Evolutionary conservation across 306 rosid species (phyloP), one percentile per base, ranked within the genome.

Genomic region (Casuarina cunninghamiana): DNA sequence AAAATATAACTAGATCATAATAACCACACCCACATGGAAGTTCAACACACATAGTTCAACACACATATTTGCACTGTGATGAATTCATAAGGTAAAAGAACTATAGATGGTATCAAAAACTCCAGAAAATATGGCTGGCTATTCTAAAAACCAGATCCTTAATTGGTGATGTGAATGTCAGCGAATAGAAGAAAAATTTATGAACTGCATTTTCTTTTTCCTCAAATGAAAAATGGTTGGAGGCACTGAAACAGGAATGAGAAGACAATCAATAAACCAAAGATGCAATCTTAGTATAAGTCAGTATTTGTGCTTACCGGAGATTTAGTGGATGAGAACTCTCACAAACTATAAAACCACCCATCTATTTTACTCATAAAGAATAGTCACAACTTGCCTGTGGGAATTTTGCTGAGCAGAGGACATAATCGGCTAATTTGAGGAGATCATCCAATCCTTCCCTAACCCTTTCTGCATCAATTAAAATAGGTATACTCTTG

Each of bases 361-460:
- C 55, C 57, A 66, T 72, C 72, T 58, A 54, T 39, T 17, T 71
- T 58, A 35, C 75, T 86, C 16, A 26, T 37, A 58, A 53, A 53
- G 76, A 51, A 42, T 67, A 50, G 76, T 69, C 69, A 26, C 32
- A 79, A 77, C 97, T 90, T 87, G 83, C 99, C 97, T 78, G 84
- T 3, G 99, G 99, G 83, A 95, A 91, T 71, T 77, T 86, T n/a
- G 82, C 79, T 16, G 97, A 89, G 86, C 97, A 95, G 69, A 91
- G 81, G 75, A 74, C 92, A 88, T 89, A 92, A 55, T 83, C 90
- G 72, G 97, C 91, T 76, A 91, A 86, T 68, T 75, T 75, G 75
- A 93, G 63, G 54, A 95, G 91, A 83, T 84, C 94, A 84, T 91
- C 91, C 88, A 93, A 83, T 63, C 97, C 97, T 86, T 91, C 97